phyloP scores from a whole-genome alignment of 176 grass and related monocot genomes.

The Poa annua region DNA sequence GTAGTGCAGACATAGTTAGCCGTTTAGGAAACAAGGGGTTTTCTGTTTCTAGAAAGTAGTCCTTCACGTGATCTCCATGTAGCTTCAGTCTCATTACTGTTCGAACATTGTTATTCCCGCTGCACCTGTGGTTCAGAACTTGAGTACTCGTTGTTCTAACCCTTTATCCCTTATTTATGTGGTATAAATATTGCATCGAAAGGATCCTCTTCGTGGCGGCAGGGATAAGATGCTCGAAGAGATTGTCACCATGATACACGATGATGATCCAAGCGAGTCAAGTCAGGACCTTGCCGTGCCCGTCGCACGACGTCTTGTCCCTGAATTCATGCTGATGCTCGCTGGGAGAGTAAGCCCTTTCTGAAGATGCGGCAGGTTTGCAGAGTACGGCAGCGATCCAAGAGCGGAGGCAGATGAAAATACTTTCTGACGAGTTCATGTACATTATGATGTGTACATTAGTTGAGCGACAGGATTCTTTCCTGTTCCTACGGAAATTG shows the following conservation, averaged over 20 bases:
- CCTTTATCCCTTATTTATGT: neutral
- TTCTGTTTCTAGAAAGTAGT: neutral
- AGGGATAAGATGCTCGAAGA: constrained; percentile 81
- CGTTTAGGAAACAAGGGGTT: too few relatives aligned
- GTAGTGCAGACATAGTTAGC: neutral
- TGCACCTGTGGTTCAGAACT: neutral
- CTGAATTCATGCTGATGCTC: constrained; percentile 85
- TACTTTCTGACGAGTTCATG: neutral
- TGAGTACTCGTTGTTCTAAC: neutral
- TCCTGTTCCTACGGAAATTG: neutral
- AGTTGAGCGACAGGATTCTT: neutral
- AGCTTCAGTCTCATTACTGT: neutral
- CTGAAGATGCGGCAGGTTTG: constrained; percentile 38
- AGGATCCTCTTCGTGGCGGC: constrained; percentile 98
- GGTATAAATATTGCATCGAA: constrained; percentile 20
- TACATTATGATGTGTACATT: neutral
- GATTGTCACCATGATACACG: constrained; percentile 60
- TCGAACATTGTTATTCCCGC: neutral
- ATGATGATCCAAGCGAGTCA: constrained; percentile 40
- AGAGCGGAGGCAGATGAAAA: neutral
- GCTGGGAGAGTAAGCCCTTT: constrained; percentile 86
- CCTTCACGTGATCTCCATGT: neutral
- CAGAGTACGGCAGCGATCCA: neutral
- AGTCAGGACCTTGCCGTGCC: constrained; percentile 45
- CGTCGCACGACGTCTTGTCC: constrained; percentile 80